Conservation (phyloP, 345 rosid species). For the Brassica carinata region DNA sequence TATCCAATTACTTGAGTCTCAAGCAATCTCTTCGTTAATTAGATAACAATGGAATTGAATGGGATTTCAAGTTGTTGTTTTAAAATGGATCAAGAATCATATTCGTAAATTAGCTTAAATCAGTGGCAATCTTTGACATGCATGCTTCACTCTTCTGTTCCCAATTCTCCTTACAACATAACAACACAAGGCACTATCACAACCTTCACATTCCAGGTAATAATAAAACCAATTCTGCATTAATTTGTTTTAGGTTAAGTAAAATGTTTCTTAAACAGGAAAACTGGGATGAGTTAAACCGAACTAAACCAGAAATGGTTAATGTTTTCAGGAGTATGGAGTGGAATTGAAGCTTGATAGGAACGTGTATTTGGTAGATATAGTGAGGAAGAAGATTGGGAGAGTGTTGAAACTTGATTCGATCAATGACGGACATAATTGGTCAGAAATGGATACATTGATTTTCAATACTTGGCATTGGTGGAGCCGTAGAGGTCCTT, state of each 20-base stretch:
- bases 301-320: constrained; percentile 9
- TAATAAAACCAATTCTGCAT: not conserved
- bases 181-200: constrained; percentile 51
- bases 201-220: constrained; percentile 51
- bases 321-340: constrained; percentile 55
- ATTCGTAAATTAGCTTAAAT: not conserved
- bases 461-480: constrained; percentile 94
- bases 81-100: not conserved
- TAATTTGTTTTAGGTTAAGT: not conserved
- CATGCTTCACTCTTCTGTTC: constrained; percentile 63
- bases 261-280: not conserved
- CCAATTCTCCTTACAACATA: constrained; percentile 44
- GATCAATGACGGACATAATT: constrained; percentile 60
- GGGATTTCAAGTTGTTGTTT: not conserved
- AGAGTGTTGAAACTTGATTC: constrained; percentile 78
- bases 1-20: not conserved
- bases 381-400: constrained; percentile 58
- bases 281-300: not conserved
- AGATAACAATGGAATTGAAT: not conserved
- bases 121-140: constrained; percentile 78
- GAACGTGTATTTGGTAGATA: constrained; percentile 67
- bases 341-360: constrained; percentile 58
- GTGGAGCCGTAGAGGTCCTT: constrained; percentile 78
- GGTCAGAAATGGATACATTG: constrained; percentile 66
- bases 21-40: not conserved